Evolutionary conservation across 108 stramenopile genomes (phyloP).

Genomic region (Phaeodactylum tricornutum): DNA sequence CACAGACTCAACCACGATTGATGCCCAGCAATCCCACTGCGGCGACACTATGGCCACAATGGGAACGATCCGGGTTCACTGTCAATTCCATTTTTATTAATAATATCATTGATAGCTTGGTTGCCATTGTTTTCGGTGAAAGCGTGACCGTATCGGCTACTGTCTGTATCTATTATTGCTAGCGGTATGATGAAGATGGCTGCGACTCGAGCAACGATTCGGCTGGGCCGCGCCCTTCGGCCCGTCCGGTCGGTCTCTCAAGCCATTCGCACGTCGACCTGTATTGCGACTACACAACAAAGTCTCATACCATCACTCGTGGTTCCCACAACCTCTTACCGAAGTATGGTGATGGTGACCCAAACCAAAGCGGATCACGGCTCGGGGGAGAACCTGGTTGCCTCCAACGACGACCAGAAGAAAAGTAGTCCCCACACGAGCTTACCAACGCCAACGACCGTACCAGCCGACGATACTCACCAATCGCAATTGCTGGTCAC

Average conservation of each 20-base stretch:
- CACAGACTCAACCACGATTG: too few relatives aligned
- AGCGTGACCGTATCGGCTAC: too few relatives aligned
- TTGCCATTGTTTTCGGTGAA: too few relatives aligned
- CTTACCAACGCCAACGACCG: not conserved
- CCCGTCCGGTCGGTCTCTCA: not conserved
- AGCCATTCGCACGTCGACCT: not conserved
- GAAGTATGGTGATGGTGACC: slow-evolving; percentile 12
- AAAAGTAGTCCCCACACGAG: not conserved
- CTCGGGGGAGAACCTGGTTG: not conserved
- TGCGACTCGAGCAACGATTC: too few relatives aligned
- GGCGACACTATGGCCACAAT: too few relatives aligned
- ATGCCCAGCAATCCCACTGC: too few relatives aligned
- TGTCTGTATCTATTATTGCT: too few relatives aligned
- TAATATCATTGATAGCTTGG: too few relatives aligned
- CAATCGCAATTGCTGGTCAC: slow-evolving; percentile 22
- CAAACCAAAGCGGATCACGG: slow-evolving; percentile 9
- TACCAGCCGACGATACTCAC: slow-evolving; percentile 4
- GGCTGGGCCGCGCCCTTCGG: too few relatives aligned
- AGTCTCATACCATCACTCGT: not conserved
- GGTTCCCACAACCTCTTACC: not conserved
- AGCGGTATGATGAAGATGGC: too few relatives aligned
- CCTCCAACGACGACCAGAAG: not conserved
- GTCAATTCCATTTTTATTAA: too few relatives aligned
- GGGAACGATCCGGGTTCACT: too few relatives aligned
- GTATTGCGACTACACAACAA: not conserved